phyloP scores from a whole-genome alignment of 768 basidiomycete species.

The Gelatoporia subvermispora region DNA sequence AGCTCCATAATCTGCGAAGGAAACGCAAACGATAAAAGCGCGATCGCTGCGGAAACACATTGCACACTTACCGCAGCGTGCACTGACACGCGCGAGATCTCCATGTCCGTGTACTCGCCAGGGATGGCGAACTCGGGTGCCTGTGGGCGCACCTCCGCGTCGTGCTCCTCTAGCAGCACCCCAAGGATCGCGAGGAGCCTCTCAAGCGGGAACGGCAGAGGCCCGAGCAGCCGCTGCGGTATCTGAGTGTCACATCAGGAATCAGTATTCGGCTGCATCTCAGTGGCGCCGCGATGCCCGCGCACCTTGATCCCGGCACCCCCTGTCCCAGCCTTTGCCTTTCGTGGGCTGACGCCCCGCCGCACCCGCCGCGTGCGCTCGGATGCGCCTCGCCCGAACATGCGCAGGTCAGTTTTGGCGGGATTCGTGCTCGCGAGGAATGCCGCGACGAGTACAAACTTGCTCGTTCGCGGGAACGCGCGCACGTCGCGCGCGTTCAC shows the following conservation, averaged over 20 bases:
- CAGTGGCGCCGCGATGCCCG: no score
- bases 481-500: slow-evolving; percentile 12
- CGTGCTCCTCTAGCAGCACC: slow-evolving; percentile 71
- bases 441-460: slow-evolving; percentile 70
- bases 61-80: slow-evolving; percentile 46
- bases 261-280: not conserved
- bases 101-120: slow-evolving; percentile 75
- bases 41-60: no score
- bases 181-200: slow-evolving; percentile 78
- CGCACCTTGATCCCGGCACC: slow-evolving; percentile 23
- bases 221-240: slow-evolving; percentile 76
- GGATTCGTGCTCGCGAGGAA: slow-evolving; percentile 88
- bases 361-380: slow-evolving; percentile 57
- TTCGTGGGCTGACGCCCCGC: slow-evolving; percentile 28
- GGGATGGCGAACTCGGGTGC: slow-evolving; percentile 47
- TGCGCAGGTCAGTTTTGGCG: slow-evolving; percentile 67
- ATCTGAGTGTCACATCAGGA: slow-evolving; percentile 34
- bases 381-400: slow-evolving; percentile 74
- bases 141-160: slow-evolving; percentile 40
- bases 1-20: slow-evolving; percentile 58
- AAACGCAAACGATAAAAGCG: not conserved
- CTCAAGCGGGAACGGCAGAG: slow-evolving; percentile 73
- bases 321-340: slow-evolving; percentile 15
- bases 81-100: slow-evolving; percentile 56
- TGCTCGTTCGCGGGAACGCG: slow-evolving; percentile 60